These are phyloP conservation scores for Olyra latifolia DNA, from an alignment of 176 grass and related monocot genomes.

Conservation along the genomic window DNA sequence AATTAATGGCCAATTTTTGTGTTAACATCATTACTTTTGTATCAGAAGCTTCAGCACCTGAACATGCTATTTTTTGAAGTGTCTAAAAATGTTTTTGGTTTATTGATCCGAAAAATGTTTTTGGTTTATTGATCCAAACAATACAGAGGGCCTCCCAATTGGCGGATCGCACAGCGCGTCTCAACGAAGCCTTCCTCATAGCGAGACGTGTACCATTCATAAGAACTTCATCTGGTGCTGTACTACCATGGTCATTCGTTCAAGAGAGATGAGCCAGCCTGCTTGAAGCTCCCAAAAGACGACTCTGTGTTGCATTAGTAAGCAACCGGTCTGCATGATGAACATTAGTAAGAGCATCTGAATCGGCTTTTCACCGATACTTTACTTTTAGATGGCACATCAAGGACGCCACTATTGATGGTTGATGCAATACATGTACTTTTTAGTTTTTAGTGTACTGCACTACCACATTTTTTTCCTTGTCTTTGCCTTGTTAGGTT, in stretches of 20 bases:
- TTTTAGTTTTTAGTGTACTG: neutral
- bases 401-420: conserved; percentile 8
- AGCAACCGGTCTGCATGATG: conserved; percentile 16
- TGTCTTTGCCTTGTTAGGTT: neutral
- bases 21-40: conserved; percentile 11
- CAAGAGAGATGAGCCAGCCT: conserved; percentile 51
- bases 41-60: neutral
- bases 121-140: conserved; percentile 16
- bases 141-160: conserved; percentile 63
- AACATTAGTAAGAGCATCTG: conserved; percentile 7
- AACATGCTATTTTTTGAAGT: neutral
- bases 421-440: conserved; percentile 11
- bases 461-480: neutral
- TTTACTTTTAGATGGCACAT: neutral
- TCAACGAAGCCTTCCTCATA: conserved; percentile 70
- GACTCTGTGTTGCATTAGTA: neutral
- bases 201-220: conserved; percentile 53
- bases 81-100: conserved; percentile 30
- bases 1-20: neutral
- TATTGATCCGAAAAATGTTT: conserved; percentile 8
- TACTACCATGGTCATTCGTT: conserved; percentile 59
- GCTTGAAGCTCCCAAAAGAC: neutral
- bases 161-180: conserved; percentile 39
- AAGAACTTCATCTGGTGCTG: conserved; percentile 45
- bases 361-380: neutral